These are phyloP conservation scores for Globisporangium spiculum DNA, from an alignment of 352 stramenopile species.

Conservation along the genomic window DNA sequence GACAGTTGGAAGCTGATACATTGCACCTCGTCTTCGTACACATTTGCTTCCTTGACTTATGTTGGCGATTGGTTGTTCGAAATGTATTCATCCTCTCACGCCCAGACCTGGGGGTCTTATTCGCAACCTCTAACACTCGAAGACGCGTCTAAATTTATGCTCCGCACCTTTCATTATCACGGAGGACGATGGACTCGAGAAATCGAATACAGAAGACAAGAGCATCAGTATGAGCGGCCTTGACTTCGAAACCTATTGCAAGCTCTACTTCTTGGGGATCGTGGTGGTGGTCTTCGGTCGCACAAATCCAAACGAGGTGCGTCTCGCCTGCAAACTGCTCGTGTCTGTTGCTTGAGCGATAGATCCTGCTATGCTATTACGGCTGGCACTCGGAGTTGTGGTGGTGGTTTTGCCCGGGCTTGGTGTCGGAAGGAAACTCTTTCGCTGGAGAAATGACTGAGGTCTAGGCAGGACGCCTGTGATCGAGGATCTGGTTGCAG, in stretches of 20 bases:
- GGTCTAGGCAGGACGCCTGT: constrained; percentile 4
- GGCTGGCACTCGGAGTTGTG: constrained; percentile 1
- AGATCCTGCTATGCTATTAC: constrained; percentile 18
- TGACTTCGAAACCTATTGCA: neutral
- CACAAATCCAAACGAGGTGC: constrained; percentile 35
- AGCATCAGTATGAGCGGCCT: neutral
- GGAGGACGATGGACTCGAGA: neutral
- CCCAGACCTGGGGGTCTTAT: neutral
- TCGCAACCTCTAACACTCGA: neutral
- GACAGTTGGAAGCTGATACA: too few relatives aligned
- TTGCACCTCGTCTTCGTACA: neutral
- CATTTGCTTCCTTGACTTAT: neutral
- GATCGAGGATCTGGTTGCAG: neutral
- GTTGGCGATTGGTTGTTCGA: neutral
- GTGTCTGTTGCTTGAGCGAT: constrained; percentile 14
- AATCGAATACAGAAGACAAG: neutral
- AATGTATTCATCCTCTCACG: neutral
- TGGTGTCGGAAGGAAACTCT: constrained; percentile 24
- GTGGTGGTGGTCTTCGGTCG: constrained; percentile 16
- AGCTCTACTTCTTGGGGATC: constrained; percentile 20
- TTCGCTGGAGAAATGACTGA: constrained; percentile 21
- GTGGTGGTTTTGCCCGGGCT: constrained; percentile 11
- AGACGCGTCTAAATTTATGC: neutral
- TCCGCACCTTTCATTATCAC: neutral
- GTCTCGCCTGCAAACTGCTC: constrained; percentile 17